phyloP scores from a whole-genome alignment of 1,139 yeast genomes.

The Nakaseomyces nivariensis region DNA sequence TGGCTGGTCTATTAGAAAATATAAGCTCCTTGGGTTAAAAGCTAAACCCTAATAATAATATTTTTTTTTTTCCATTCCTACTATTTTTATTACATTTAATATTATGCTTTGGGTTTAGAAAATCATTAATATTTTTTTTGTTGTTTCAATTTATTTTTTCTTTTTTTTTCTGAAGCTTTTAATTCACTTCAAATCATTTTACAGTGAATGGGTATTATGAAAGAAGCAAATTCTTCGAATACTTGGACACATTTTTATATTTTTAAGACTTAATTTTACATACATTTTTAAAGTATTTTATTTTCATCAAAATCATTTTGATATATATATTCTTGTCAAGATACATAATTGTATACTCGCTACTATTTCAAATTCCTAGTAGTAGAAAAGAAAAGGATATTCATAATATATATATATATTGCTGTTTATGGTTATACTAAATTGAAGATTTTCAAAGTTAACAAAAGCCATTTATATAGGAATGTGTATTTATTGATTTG shows the following conservation, averaged over 20 bases:
- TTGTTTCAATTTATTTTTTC: not conserved
- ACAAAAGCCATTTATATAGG: not conserved
- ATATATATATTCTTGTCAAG: too few relatives aligned
- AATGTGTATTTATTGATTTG: constrained; percentile 5
- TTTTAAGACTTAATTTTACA: not conserved
- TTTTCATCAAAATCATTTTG: not conserved
- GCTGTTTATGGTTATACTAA: too few relatives aligned
- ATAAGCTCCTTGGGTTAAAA: not conserved
- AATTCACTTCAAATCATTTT: not conserved
- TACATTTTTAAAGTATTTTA: not conserved
- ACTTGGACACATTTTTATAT: not conserved
- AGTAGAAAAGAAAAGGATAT: too few relatives aligned
- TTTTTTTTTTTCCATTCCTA: not conserved
- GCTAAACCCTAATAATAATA: not conserved
- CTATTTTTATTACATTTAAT: not conserved
- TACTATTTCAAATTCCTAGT: too few relatives aligned
- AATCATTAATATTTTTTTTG: not conserved
- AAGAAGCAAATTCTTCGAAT: not conserved
- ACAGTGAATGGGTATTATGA: not conserved
- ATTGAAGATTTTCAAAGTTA: not conserved
- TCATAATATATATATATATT: too few relatives aligned
- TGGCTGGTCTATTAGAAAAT: constrained; percentile 53
- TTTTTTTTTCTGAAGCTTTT: not conserved
- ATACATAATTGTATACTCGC: too few relatives aligned
- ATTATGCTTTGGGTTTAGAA: not conserved